These are phyloP conservation scores for Euphorbia lathyris DNA, from an alignment of 345 rosid genomes.

Conservation along the genomic window DNA sequence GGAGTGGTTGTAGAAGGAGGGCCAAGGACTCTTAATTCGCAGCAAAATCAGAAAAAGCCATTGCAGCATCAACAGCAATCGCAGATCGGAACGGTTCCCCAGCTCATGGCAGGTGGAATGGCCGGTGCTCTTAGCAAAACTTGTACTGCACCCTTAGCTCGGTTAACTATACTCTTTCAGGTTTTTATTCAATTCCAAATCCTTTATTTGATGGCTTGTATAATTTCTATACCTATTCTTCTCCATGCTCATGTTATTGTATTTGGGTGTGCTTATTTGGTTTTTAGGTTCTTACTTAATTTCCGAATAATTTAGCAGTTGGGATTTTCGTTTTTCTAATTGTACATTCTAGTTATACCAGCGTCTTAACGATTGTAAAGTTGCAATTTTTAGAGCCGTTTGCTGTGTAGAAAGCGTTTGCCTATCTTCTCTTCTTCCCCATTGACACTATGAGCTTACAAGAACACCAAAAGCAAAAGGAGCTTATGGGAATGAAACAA, in stretches of 20 bases:
- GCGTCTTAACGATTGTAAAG: neutral
- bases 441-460: neutral
- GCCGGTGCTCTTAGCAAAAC: constrained; percentile 35
- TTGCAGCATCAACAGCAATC: constrained; percentile 20
- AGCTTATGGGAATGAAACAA: neutral
- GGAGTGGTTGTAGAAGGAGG: constrained; percentile 63
- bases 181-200: neutral
- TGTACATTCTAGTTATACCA: neutral
- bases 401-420: neutral
- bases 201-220: neutral
- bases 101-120: constrained; percentile 32
- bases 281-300: neutral
- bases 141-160: constrained; percentile 37
- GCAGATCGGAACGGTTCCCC: constrained; percentile 28
- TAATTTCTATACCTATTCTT: neutral
- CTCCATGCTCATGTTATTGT: neutral
- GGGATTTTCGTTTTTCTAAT: neutral
- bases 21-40: constrained; percentile 20
- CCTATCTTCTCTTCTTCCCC: neutral
- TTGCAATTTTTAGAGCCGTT: neutral
- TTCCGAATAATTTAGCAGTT: neutral
- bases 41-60: constrained; percentile 14
- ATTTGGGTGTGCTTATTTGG: neutral
- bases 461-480: neutral
- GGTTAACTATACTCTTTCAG: constrained; percentile 37